Evolutionary conservation across 2,329 filamentous ascomycete genomes (phyloP).

Genomic region (Fusarium protoensiforme): DNA sequence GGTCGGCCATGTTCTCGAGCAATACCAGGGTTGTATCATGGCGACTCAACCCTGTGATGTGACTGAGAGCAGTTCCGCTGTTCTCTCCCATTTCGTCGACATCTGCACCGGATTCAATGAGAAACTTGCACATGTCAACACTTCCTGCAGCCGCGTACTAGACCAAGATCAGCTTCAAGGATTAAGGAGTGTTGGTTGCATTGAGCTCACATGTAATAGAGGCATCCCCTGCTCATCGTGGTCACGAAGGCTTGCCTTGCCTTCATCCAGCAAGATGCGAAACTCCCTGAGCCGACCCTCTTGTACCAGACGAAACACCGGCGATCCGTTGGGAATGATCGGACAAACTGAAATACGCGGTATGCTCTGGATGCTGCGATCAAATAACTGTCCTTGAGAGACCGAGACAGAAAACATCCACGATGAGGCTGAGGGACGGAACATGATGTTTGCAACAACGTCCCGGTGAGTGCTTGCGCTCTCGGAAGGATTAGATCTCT

Average conservation of each 20-base stretch:
- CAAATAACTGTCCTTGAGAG: constrained; percentile 26
- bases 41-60: neutral
- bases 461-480: neutral
- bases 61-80: constrained; percentile 7
- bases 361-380: constrained; percentile 24
- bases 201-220: constrained; percentile 15
- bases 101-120: constrained; percentile 22
- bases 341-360: constrained; percentile 20
- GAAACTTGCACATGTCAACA: constrained; percentile 20
- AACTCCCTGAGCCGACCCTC: constrained; percentile 4
- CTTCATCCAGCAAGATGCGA: neutral
- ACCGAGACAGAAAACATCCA: constrained; percentile 20
- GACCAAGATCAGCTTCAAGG: neutral
- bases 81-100: constrained; percentile 23
- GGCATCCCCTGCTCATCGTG: constrained; percentile 24
- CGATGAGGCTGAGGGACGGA: neutral
- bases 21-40: constrained; percentile 19
- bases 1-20: constrained; percentile 21
- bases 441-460: constrained; percentile 16
- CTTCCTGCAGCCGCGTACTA: constrained; percentile 19
- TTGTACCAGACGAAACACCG: neutral
- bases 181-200: neutral
- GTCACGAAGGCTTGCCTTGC: constrained; percentile 17
- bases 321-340: constrained; percentile 12
- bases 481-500: neutral